Conservation (phyloP, 176 grass and related monocot genomes). For the Carex kokanica region DNA sequence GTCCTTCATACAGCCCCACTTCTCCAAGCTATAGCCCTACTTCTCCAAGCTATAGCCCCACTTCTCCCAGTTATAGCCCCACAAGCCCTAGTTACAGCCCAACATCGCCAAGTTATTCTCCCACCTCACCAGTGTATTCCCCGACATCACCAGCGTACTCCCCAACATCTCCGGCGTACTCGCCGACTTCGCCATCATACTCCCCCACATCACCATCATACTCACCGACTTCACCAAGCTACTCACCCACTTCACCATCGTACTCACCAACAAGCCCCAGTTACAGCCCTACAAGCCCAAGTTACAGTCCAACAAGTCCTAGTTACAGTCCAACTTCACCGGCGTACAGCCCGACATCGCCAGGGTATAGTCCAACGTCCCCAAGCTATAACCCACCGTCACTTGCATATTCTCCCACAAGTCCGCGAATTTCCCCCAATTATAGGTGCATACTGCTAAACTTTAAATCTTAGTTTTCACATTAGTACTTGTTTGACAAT, state of each 20-base stretch:
- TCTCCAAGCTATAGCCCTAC: constrained; percentile 85
- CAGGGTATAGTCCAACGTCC: constrained; percentile 20
- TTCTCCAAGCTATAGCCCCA: constrained; percentile 82
- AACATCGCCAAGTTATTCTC: constrained; percentile 75
- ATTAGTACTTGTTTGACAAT: neutral
- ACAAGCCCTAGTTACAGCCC: constrained; percentile 26
- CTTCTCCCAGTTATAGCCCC: constrained; percentile 71
- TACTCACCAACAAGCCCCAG: constrained; percentile 39
- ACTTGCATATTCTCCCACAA: constrained; percentile 21
- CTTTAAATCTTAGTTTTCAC: constrained; percentile 12
- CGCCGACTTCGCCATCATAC: constrained; percentile 12
- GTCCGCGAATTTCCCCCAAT: constrained; percentile 29
- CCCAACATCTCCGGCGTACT: constrained; percentile 9
- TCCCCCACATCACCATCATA: constrained; percentile 21
- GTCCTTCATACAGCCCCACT: constrained; percentile 69
- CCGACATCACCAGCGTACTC: constrained; percentile 15
- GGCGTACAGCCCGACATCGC: constrained; percentile 18
- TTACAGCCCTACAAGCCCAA: constrained; percentile 25
- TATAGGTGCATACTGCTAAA: neutral
- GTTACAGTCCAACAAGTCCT: constrained; percentile 19
- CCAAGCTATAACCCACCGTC: constrained; percentile 22
- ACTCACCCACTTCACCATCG: constrained; percentile 27
- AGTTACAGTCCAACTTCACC: constrained; percentile 26
- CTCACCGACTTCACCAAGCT: constrained; percentile 16
- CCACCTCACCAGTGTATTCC: neutral